Percentiles rank a stretch among this genome's conserved stretches.
Conservation (phyloP, 192 early-diverging fungal genomes). For the Endogone sp. region DNA sequence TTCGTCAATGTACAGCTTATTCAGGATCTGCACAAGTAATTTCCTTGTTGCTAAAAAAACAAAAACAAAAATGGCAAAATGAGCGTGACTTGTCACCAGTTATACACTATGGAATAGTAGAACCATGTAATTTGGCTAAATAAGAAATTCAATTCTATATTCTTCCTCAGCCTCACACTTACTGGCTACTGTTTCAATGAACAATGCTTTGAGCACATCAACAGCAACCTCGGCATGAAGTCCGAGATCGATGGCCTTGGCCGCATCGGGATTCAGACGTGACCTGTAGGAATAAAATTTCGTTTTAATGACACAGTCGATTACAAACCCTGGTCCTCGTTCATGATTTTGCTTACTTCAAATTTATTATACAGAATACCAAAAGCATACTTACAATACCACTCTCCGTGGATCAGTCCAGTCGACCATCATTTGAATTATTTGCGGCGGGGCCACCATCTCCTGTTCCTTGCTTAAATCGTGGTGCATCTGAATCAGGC, state of each 20-base stretch:
- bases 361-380: too few species aligned
- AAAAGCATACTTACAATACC: slow-evolving; percentile 44
- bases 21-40: slow-evolving; percentile 56
- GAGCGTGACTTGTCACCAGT: not conserved
- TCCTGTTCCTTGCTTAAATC: slow-evolving; percentile 32
- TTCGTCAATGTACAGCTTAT: slow-evolving; percentile 50
- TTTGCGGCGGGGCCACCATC: slow-evolving; percentile 55
- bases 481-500: slow-evolving; percentile 23
- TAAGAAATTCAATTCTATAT: slow-evolving; percentile 25
- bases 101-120: too few species aligned
- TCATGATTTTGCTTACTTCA: not conserved
- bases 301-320: not conserved
- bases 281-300: not conserved
- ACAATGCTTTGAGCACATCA: slow-evolving; percentile 57
- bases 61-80: not conserved
- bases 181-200: slow-evolving; percentile 19
- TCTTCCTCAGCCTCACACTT: not conserved
- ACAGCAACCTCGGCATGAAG: slow-evolving; percentile 57
- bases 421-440: slow-evolving; percentile 69
- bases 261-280: slow-evolving; percentile 23
- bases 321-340: too few species aligned
- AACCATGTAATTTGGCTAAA: too few species aligned
- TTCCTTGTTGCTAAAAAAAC: slow-evolving; percentile 45
- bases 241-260: slow-evolving; percentile 35
- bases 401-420: slow-evolving; percentile 76